Percentiles rank a stretch among this genome's conserved stretches.
phyloP scores from a whole-genome alignment of 495 filamentous ascomycete genomes.

The Opeltia flavorubescens region DNA sequence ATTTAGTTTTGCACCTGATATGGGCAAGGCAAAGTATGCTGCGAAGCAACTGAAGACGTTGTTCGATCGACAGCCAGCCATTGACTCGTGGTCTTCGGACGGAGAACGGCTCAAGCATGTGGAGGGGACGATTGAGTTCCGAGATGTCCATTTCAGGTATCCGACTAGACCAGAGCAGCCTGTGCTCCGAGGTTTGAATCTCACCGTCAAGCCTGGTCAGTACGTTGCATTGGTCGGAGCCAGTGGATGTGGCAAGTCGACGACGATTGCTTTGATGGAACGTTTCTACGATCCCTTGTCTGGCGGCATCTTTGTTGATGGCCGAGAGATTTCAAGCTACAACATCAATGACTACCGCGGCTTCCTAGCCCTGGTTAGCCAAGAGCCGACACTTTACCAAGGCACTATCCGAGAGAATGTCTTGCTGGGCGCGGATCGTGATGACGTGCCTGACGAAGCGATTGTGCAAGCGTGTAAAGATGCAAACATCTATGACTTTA shows the following conservation, averaged over 20 bases:
- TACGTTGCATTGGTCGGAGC: constrained; percentile 73
- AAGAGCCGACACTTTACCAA: constrained; percentile 79
- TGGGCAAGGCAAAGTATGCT: constrained; percentile 77
- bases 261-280: constrained; percentile 66
- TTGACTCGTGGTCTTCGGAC: constrained; percentile 70
- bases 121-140: constrained; percentile 61
- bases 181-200: constrained; percentile 58
- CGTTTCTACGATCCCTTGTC: constrained; percentile 71
- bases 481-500: constrained; percentile 89
- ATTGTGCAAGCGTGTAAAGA: constrained; percentile 67
- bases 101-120: constrained; percentile 45
- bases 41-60: constrained; percentile 60
- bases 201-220: constrained; percentile 59
- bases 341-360: constrained; percentile 67
- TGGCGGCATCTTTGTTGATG: constrained; percentile 62
- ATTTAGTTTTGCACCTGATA: constrained; percentile 75
- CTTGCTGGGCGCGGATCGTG: constrained; percentile 48
- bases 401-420: constrained; percentile 77
- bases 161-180: constrained; percentile 68
- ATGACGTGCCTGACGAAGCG: constrained; percentile 51
- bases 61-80: constrained; percentile 64
- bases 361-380: constrained; percentile 66
- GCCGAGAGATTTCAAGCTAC: constrained; percentile 55
- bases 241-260: constrained; percentile 74
- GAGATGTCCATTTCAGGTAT: constrained; percentile 69